A percentile compares a stretch with the other conserved stretches of the same genome.
Evolutionary conservation across 345 rosid genomes (phyloP).

Genomic region (Adansonia digitata): DNA sequence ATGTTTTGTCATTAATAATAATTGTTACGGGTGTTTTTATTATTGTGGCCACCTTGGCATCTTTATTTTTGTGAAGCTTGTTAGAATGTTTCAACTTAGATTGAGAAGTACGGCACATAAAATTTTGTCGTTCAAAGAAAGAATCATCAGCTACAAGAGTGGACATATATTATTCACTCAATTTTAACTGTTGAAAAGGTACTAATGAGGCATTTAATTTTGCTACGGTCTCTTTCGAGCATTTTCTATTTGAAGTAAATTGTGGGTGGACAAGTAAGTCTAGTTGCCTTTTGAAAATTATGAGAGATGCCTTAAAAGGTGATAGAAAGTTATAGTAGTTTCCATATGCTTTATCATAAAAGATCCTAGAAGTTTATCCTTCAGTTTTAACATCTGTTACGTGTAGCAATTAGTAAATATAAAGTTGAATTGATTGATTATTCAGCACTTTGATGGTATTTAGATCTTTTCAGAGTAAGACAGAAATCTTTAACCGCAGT

Average conservation of each 20-base stretch:
- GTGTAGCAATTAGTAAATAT: neutral
- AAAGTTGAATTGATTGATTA: neutral
- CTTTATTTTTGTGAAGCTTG: neutral
- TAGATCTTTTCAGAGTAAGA: neutral
- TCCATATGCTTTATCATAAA: neutral
- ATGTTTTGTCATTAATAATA: neutral
- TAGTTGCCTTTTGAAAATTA: neutral
- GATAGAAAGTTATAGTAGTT: neutral
- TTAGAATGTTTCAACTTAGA: neutral
- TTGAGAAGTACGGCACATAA: neutral
- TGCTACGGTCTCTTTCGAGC: neutral
- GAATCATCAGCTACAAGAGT: neutral
- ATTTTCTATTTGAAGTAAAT: neutral
- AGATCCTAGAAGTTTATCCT: neutral
- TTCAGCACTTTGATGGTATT: neutral
- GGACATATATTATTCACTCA: neutral
- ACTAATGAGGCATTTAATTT: neutral
- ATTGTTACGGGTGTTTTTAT: neutral
- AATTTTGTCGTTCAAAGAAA: neutral
- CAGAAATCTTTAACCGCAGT: neutral
- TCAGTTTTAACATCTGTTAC: neutral
- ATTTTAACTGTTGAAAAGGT: neutral
- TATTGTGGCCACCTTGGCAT: neutral
- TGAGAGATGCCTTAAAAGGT: neutral
- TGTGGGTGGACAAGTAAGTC: neutral